Base-by-base conservation (phyloP, 2,329 filamentous ascomycete species). In the Fusarium sp. region DNA sequence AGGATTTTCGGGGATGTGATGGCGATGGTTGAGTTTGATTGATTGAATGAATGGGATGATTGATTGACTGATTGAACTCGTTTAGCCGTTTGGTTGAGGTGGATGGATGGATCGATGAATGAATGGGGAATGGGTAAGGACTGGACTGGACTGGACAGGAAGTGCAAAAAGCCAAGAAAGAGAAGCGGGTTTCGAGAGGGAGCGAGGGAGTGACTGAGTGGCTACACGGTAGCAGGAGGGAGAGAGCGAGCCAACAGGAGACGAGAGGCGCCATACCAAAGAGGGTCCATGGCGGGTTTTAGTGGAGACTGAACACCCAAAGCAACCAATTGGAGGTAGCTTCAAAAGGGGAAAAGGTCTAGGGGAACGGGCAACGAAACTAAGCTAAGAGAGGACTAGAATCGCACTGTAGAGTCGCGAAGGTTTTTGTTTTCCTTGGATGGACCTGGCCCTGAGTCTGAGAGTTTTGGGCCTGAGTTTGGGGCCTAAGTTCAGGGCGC, bases 151-250 rank as follows among this genome's bases (percentile, higher is more conserved):
- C 58, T 59, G 55, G 67, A 61, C 55, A 73, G 69, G 34, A 66
- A 69, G 60, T 72, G 69, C 60, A 72, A 72, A 72, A 68, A 57
- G 66, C 62, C 70, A 72, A 72, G 66, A 59, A 66, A 56, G 45
- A 66, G 62, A 62, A 70, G 70, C 62, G 69, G 69, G 69, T 72
- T 70, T 72, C 58, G 49, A 59, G 61, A 66, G 68, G 53, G 47
- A 60, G 61, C 57, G 70, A 72, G 45, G 53, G 66, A 72, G 69
- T 25, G 54, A 70, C 40, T 59, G 68, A 71, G 45, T 73, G 70
- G 68, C 64, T 66, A 66, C 59, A 62, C 46, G 24, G 50, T 20
- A 46, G 20, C 45, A 63, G 25, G 69, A 59, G 59, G 61, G 61
- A 70, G 66, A 70, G 32, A 45, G 30, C 52, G 43, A 58, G 40